A percentile compares a stretch with the other conserved stretches of the same genome.
Conservation (phyloP, 129 eudicot species). For the Logfia minima region DNA sequence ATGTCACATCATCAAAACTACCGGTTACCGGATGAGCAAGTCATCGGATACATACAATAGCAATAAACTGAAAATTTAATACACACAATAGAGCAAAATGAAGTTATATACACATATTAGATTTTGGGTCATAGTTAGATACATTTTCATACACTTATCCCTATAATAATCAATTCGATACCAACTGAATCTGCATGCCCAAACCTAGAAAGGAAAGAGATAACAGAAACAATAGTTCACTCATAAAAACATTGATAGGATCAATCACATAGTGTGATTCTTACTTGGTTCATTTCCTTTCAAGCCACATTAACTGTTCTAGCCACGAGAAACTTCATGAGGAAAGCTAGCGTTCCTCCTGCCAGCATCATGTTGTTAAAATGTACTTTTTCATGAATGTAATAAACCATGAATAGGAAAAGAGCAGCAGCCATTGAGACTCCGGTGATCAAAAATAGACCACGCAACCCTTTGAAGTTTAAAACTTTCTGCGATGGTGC, state of each 20-base stretch:
- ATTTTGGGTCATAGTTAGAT: no score
- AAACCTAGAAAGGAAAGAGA: not conserved
- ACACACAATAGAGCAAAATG: no score
- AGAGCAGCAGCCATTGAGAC: constrained; percentile 24
- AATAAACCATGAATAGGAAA: not conserved
- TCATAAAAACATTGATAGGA: not conserved
- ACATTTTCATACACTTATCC: no score
- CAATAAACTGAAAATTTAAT: no score
- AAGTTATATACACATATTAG: no score
- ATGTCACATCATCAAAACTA: no score
- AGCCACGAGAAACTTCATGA: constrained; percentile 3
- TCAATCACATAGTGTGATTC: not conserved
- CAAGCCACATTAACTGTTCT: not conserved
- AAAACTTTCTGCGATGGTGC: not conserved
- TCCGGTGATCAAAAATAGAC: constrained; percentile 26
- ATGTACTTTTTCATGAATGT: constrained; percentile 5
- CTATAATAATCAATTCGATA: no score
- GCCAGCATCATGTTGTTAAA: not conserved
- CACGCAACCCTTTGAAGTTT: constrained; percentile 13
- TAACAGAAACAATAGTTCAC: not conserved
- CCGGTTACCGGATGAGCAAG: no score
- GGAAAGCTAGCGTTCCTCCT: constrained; percentile 12
- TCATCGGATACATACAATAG: no score
- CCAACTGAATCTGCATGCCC: not conserved
- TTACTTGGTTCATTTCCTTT: not conserved